Conservation (phyloP, 306 rosid species). For the Pterocarpus macrocarpus region DNA sequence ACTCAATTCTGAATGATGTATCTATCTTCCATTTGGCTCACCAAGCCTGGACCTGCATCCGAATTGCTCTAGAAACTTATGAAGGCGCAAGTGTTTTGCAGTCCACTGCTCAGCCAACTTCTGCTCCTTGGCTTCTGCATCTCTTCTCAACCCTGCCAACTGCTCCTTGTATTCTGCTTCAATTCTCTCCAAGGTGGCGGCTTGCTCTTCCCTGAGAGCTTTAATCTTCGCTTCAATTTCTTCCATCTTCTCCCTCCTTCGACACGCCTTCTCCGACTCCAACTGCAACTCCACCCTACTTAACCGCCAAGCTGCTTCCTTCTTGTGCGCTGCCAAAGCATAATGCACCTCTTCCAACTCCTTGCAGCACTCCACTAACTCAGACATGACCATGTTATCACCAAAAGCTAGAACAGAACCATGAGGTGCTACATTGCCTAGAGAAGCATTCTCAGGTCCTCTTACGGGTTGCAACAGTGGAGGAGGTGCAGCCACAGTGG, state of each 20-base stretch:
- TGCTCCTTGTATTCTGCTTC: conserved; percentile 91
- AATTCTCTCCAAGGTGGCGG: conserved; percentile 75
- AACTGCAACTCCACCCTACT: conserved; percentile 90
- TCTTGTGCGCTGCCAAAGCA: conserved; percentile 85
- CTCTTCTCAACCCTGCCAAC: conserved; percentile 80
- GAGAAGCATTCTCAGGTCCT: conserved; percentile 67
- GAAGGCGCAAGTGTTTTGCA: conserved; percentile 77
- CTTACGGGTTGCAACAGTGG: conserved; percentile 85
- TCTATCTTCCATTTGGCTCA: conserved; percentile 75
- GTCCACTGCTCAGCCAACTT: conserved; percentile 96
- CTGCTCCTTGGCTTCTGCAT: conserved; percentile 92
- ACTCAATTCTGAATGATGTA: neutral
- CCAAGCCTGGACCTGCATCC: conserved; percentile 73
- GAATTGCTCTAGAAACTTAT: conserved; percentile 82
- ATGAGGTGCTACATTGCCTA: conserved; percentile 66
- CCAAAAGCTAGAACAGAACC: conserved; percentile 60
- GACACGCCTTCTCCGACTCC: conserved; percentile 84
- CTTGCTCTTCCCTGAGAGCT: conserved; percentile 86
- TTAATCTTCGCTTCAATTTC: conserved; percentile 85
- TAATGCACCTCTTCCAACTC: conserved; percentile 92
- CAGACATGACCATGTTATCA: conserved; percentile 70
- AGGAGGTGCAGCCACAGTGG: conserved; percentile 76
- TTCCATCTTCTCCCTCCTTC: conserved; percentile 85
- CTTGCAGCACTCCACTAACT: conserved; percentile 81
- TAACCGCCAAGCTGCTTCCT: conserved; percentile 88